Conservation (phyloP, 306 rosid genomes). For the Vicia sativa region DNA sequence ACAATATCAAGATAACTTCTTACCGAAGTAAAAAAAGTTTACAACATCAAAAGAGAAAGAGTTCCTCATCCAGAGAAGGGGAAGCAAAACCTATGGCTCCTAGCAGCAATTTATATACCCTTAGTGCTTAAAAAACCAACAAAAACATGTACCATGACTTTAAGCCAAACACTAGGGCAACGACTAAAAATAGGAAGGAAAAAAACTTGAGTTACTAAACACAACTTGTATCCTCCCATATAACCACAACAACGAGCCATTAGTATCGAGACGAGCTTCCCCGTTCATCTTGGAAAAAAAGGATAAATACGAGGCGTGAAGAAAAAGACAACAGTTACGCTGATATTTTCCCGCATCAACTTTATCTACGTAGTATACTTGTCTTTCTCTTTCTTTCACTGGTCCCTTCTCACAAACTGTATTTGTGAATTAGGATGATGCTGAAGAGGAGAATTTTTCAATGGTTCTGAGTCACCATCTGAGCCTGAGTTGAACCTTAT, state of each 20-base stretch:
- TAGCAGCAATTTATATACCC: slow-evolving; percentile 46
- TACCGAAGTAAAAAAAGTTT: slow-evolving; percentile 46
- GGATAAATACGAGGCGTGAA: slow-evolving; percentile 7
- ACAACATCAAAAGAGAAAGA: neutral
- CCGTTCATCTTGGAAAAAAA: slow-evolving; percentile 41
- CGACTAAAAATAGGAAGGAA: slow-evolving; percentile 48
- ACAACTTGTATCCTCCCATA: slow-evolving; percentile 58
- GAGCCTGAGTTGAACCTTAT: slow-evolving; percentile 53
- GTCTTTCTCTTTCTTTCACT: slow-evolving; percentile 44
- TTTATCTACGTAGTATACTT: slow-evolving; percentile 33
- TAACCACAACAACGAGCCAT: slow-evolving; percentile 41
- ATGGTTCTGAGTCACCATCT: slow-evolving; percentile 39
- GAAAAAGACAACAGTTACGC: neutral
- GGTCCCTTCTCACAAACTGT: slow-evolving; percentile 48
- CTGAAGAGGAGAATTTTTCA: slow-evolving; percentile 35
- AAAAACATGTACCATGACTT: slow-evolving; percentile 42
- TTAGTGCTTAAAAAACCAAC: slow-evolving; percentile 55
- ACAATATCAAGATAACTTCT: slow-evolving; percentile 43
- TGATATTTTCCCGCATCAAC: slow-evolving; percentile 5
- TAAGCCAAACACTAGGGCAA: slow-evolving; percentile 52
- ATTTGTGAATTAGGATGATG: slow-evolving; percentile 50
- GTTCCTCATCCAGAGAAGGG: slow-evolving; percentile 44
- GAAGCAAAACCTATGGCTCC: slow-evolving; percentile 45
- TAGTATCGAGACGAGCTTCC: slow-evolving; percentile 48
- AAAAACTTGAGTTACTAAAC: slow-evolving; percentile 57